Base-by-base conservation (phyloP, 2,329 filamentous ascomycete species). In the Amesomyces nigricolor region DNA sequence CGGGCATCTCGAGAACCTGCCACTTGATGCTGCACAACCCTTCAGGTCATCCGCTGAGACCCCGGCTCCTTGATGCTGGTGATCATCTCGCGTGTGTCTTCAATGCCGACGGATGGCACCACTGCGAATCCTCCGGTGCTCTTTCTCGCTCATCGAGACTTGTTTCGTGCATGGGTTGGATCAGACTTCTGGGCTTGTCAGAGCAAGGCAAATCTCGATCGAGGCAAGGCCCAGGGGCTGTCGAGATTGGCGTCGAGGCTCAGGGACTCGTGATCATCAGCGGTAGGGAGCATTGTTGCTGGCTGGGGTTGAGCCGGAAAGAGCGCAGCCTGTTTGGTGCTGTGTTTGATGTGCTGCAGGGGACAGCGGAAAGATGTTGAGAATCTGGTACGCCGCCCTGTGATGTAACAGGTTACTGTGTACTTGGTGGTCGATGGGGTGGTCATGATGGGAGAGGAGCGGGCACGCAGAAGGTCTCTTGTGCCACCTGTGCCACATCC, bases 181-280 rank as follows among this genome's bases (percentile, higher is more conserved):
- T 63, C 58, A 63, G 64, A 64, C 58, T 57, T 16, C 57, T 57
- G 57, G 55, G 53, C 47, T 60, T 62, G 54, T 61, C 64, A 65
- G 65, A 67, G 68, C 66, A 67, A 64, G 63, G 64, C 63, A 65
- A 67, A 66, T 66, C 59, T 65, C 62, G 58, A 56, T 26, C 22
- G 56, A 54, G 68, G 65, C 66, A 65, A 46, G n/a, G 35, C 40
- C 26, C 22, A 35, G 14, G 22, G 22, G 37, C 14, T 17, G 44
- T 29, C 49, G 47, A 52, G 54, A 59, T 58, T 57, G 45, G 17
- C 49, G 56, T 57, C 53, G 54, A 49, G 54, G 51, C 56, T 58
- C 57, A 60, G 61, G 63, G 65, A 60, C 59, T 56, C 62, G 55
- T 64, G 65, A 64, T 64, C 65, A 58, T 58, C 62, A 47, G 46